Evolutionary conservation across 768 basidiomycete species (phyloP).

Genomic region (Dacryopinax spathularia): DNA sequence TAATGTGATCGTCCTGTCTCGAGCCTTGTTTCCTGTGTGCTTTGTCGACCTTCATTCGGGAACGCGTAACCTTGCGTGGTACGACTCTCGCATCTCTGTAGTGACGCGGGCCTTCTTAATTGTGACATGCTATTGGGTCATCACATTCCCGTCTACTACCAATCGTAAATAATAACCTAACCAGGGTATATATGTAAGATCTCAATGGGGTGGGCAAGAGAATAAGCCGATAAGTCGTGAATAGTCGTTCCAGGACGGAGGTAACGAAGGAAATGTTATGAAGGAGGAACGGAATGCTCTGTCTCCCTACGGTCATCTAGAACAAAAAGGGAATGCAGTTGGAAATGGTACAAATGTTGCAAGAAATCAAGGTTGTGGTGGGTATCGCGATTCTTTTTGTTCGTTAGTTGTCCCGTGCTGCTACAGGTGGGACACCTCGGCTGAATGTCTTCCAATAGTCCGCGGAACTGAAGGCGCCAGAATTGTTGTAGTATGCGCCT

Average conservation of each 20-base stretch:
- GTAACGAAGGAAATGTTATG: no score
- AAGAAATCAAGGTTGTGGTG: neutral
- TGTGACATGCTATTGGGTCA: neutral
- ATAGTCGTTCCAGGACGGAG: no score
- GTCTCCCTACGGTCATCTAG: no score
- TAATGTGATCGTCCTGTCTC: no score
- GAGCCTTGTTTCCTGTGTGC: no score
- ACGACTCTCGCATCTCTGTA: neutral
- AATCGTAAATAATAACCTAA: neutral
- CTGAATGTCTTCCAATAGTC: neutral
- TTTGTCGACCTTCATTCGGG: no score
- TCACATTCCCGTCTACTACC: neutral
- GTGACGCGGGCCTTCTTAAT: neutral
- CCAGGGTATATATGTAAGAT: no score
- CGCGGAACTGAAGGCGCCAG: neutral
- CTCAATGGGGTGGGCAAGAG: no score
- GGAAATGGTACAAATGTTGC: neutral
- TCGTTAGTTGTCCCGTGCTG: neutral
- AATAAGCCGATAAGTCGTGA: no score
- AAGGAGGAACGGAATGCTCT: no score
- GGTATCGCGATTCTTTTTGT: neutral
- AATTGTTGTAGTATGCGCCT: neutral
- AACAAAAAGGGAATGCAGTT: neutral
- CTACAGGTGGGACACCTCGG: neutral
- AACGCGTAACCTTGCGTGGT: no score